These are phyloP conservation scores for Pseudocercospora fuligena DNA, from an alignment of 2,329 filamentous ascomycete genomes.

Conservation along the genomic window DNA sequence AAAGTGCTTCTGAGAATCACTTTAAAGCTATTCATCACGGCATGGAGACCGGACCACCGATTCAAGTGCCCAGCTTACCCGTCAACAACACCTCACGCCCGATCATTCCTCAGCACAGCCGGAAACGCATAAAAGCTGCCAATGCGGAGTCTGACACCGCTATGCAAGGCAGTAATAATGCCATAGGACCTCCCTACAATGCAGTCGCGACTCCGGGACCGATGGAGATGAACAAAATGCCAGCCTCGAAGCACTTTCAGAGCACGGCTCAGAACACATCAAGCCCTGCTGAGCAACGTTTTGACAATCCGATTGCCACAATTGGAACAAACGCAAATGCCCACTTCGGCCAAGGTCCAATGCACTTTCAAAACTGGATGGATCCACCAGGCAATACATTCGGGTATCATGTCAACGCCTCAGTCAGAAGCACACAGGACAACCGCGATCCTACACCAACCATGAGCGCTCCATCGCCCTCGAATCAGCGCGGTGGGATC, in stretches of 20 bases:
- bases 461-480: not conserved
- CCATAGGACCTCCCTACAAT: not conserved
- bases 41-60: not conserved
- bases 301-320: not conserved
- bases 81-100: not conserved
- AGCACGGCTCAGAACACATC: not conserved
- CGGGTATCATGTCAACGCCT: not conserved
- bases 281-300: not conserved
- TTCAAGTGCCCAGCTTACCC: not conserved
- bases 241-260: not conserved
- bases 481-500: not conserved
- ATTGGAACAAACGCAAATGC: not conserved
- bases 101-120: not conserved
- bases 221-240: not conserved
- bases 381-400: not conserved
- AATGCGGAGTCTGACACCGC: not conserved
- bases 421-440: not conserved
- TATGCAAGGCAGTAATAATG: not conserved
- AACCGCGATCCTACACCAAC: not conserved
- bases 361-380: not conserved
- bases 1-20: not conserved
- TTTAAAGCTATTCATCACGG: not conserved
- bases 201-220: not conserved
- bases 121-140: not conserved
- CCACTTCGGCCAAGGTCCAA: not conserved